Conservation (phyloP, 805 yeast genomes). For the Candida namnaoensis region DNA sequence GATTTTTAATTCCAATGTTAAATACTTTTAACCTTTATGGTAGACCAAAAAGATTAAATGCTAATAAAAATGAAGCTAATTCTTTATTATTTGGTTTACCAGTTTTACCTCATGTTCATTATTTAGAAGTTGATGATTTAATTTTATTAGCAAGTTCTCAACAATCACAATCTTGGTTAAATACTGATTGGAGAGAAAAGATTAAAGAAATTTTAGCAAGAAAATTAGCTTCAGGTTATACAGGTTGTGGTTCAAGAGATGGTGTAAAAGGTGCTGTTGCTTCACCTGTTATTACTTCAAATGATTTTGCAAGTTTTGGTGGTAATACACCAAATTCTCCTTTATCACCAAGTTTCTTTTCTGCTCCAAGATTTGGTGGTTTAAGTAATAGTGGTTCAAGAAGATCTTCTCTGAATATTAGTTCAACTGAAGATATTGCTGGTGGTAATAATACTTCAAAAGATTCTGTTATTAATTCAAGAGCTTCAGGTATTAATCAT, state of each 20-base stretch:
- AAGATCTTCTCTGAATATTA: not conserved
- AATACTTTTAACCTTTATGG: conserved; percentile 79
- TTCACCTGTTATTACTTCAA: conserved; percentile 35
- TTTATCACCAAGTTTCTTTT: conserved; percentile 26
- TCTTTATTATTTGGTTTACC: conserved; percentile 79
- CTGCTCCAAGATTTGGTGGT: conserved; percentile 17
- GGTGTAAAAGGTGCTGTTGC: conserved; percentile 53
- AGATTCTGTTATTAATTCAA: conserved; percentile 1
- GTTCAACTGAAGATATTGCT: not conserved
- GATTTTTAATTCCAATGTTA: conserved; percentile 66
- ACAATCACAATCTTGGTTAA: conserved; percentile 39
- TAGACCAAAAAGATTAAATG: conserved; percentile 65
- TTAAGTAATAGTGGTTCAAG: conserved; percentile 7
- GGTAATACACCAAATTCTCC: conserved; percentile 22
- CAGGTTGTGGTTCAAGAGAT: conserved; percentile 67
- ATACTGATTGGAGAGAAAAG: conserved; percentile 48
- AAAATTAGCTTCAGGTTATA: conserved; percentile 53
- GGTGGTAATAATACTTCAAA: not conserved
- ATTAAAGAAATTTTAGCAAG: conserved; percentile 47
- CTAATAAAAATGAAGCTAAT: conserved; percentile 57
- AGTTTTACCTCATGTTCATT: conserved; percentile 68
- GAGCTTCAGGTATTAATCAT: conserved; percentile 22
- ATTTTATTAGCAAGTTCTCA: conserved; percentile 28
- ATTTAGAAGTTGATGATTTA: conserved; percentile 57
- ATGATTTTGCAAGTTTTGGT: conserved; percentile 21